Conservation (phyloP, 768 basidiomycete species). For the Pholiota microspora region DNA sequence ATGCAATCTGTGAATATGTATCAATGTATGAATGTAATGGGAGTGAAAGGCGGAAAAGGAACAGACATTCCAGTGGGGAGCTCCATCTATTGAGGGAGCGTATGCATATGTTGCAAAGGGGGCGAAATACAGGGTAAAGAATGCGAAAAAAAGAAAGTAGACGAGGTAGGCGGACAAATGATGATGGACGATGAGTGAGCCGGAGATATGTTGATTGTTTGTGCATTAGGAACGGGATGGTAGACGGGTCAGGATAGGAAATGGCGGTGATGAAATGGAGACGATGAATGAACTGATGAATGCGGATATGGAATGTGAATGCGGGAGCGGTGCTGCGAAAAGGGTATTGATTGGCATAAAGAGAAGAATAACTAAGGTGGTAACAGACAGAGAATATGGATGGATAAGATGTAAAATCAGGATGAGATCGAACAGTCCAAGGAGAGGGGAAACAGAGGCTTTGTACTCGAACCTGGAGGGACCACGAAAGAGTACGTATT, state of each 20-base stretch:
- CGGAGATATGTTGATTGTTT: too few relatives aligned
- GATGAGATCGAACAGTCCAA: too few relatives aligned
- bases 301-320: neutral
- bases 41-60: too few relatives aligned
- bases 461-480: too few relatives aligned
- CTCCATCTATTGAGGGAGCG: neutral
- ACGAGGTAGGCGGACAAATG: neutral
- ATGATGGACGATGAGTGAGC: neutral
- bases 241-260: too few relatives aligned
- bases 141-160: neutral
- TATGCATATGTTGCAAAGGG: neutral
- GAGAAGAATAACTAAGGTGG: neutral
- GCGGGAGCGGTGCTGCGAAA: neutral
- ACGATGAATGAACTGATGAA: neutral
- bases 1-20: too few relatives aligned
- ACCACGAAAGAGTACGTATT: neutral
- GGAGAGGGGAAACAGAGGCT: too few relatives aligned
- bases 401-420: neutral
- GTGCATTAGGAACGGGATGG: too few relatives aligned
- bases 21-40: too few relatives aligned
- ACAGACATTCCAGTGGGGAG: neutral
- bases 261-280: too few relatives aligned
- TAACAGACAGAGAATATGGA: neutral
- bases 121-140: neutral
- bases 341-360: conserved; percentile 1